Evolutionary conservation across 2,329 filamentous ascomycete species (phyloP), one percentile per base, ranked within the genome.

Genomic region (Exophiala alcalophila): DNA sequence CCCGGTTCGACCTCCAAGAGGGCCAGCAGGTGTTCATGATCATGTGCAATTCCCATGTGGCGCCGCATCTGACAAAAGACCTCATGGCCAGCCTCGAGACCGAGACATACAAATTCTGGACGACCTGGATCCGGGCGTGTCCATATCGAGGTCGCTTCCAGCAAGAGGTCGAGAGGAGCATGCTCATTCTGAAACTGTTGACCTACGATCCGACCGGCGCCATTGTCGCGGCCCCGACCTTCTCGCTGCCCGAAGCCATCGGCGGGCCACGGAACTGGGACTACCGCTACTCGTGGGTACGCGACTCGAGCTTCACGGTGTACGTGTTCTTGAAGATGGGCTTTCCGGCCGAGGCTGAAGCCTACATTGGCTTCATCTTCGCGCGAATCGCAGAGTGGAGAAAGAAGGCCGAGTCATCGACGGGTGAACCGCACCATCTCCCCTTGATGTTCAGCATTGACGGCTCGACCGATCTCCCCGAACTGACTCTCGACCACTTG

Each of bases 381-480:
- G 77, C 85, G 52, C 76, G 83, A 7, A 79, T 89, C 47, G 69
- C 77, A 21, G 72, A 78, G 47, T 80, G 80, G 1, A 72, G 78
- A n/a, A 68, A 68, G 5, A 60, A 73, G 1, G 76, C 81, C 35
- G 77, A 79, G 20, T 79, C 60, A 11, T 49, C 57, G 2, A 57
- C 76, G 0, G 37, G 14, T 2, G 38, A 40, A 19, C 29, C 27
- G 5, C 36, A 42, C 14, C 48, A 51, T 19, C 65, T 90, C 24
- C 85, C 85, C 9, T 86, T 90, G 58, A 89, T 90, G 84, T 88
- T 89, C 59, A 86, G 81, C 27, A 88, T 90, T 52, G 74, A 78
- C 16, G 85, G 85, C 32, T 80, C 80, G 30, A 87, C 83, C 1
- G 80, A 87, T 26, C 84, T 89, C 25, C 83, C 84, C 0, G 84